These are phyloP conservation scores for Hydnomerulius pinastri DNA, from an alignment of 768 basidiomycete species.

Conservation along the genomic window DNA sequence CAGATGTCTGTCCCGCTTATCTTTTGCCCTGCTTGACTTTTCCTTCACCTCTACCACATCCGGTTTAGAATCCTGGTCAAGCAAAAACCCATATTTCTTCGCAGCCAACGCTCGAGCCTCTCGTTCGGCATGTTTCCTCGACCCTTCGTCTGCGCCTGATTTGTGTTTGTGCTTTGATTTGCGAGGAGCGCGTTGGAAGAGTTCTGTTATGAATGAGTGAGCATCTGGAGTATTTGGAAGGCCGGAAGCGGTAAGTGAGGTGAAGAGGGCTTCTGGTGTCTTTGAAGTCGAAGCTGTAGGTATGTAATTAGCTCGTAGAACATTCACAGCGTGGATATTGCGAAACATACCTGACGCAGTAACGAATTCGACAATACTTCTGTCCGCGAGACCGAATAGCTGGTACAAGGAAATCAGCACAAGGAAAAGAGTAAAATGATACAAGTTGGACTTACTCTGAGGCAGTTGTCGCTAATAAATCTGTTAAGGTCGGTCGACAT, in stretches of 20 bases:
- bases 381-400: slow-evolving; percentile 85
- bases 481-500: slow-evolving; percentile 69
- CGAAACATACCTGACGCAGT: slow-evolving; percentile 70
- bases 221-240: slow-evolving; percentile 81
- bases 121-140: slow-evolving; percentile 71
- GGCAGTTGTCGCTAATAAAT: slow-evolving; percentile 78
- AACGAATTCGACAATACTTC: slow-evolving; percentile 84
- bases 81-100: slow-evolving; percentile 76
- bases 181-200: slow-evolving; percentile 76
- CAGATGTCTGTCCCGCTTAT: slow-evolving; percentile 63
- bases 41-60: slow-evolving; percentile 41
- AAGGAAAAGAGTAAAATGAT: background rate
- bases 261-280: slow-evolving; percentile 74
- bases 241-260: slow-evolving; percentile 73
- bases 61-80: slow-evolving; percentile 71
- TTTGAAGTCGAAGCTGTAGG: slow-evolving; percentile 74
- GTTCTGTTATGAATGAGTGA: slow-evolving; percentile 75
- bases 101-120: slow-evolving; percentile 68
- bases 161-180: slow-evolving; percentile 71
- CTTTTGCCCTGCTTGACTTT: slow-evolving; percentile 35
- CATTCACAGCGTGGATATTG: background rate
- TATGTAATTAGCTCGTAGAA: background rate
- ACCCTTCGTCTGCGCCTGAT: slow-evolving; percentile 37
- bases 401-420: slow-evolving; percentile 30
- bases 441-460: slow-evolving; percentile 50